Percentiles rank a stretch among this genome's conserved stretches.
These are phyloP conservation scores for Fusarium sp. DNA, from an alignment of 2,329 filamentous ascomycete genomes.

Conservation along the genomic window DNA sequence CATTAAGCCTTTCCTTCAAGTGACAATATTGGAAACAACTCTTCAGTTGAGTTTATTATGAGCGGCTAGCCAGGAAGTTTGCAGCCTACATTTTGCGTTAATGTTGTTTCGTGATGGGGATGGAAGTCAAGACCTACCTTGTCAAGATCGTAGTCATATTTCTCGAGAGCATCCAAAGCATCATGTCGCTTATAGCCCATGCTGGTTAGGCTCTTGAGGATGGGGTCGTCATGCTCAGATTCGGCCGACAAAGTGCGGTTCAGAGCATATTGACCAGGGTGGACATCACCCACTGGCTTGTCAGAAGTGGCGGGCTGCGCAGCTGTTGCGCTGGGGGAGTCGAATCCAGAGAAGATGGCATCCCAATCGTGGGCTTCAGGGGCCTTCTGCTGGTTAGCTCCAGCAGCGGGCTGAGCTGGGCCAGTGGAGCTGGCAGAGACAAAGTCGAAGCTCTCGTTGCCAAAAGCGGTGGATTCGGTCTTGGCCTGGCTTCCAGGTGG, in stretches of 20 bases:
- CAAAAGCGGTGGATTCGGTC: slow-evolving; percentile 65
- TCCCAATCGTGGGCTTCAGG: slow-evolving; percentile 86
- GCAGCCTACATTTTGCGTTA: slow-evolving; percentile 57
- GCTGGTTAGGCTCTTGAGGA: slow-evolving; percentile 86
- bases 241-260: slow-evolving; percentile 74
- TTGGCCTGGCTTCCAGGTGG: slow-evolving; percentile 67
- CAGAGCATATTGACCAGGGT: slow-evolving; percentile 47
- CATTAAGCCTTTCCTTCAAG: slow-evolving; percentile 32
- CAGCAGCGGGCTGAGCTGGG: slow-evolving; percentile 54
- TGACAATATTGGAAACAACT: slow-evolving; percentile 18
- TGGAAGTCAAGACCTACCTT: slow-evolving; percentile 70
- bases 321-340: slow-evolving; percentile 62
- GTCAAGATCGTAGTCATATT: slow-evolving; percentile 96
- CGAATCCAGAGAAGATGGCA: slow-evolving; percentile 87
- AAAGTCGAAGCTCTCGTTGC: slow-evolving; percentile 71
- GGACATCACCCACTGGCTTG: slow-evolving; percentile 35
- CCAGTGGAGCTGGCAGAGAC: slow-evolving; percentile 56
- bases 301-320: slow-evolving; percentile 38
- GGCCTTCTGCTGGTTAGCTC: slow-evolving; percentile 55
- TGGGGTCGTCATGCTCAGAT: slow-evolving; percentile 89
- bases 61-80: slow-evolving; percentile 68
- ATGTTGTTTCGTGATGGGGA: background rate
- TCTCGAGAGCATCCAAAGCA: slow-evolving; percentile 85
- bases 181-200: slow-evolving; percentile 88
- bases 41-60: slow-evolving; percentile 51